Conservation (phyloP, 73 alveolate genomes). For the Uronychia setigera region DNA sequence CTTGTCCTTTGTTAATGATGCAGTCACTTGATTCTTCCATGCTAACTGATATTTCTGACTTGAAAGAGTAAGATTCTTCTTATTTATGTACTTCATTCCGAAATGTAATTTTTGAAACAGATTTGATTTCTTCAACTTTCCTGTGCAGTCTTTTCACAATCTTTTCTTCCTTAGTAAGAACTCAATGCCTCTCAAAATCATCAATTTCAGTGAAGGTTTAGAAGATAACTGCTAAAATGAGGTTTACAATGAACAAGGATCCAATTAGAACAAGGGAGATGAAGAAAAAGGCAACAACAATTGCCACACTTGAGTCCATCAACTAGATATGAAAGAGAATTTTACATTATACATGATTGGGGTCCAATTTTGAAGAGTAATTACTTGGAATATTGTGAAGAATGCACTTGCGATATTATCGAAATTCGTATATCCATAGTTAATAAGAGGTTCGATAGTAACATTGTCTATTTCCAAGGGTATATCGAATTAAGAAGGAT, state of each 20-base stretch:
- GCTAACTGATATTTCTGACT: no score
- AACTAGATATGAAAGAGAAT: neutral
- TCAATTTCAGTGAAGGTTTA: constrained; percentile 13
- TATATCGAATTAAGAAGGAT: constrained; percentile 20
- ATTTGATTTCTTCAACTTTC: neutral
- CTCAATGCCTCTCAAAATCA: neutral
- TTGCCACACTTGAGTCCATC: constrained; percentile 21
- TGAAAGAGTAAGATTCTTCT: no score
- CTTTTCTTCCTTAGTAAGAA: neutral
- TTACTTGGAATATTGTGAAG: constrained; percentile 60
- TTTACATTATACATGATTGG: constrained; percentile 19
- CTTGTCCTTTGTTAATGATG: neutral
- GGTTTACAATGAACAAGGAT: constrained; percentile 48
- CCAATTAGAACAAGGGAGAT: constrained; percentile 47
- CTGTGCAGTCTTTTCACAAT: neutral
- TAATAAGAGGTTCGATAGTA: constrained; percentile 13
- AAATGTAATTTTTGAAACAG: neutral
- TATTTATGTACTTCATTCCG: no score
- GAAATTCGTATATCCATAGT: constrained; percentile 62
- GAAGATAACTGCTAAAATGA: constrained; percentile 55
- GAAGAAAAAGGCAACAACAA: constrained; percentile 42
- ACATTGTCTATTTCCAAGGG: constrained; percentile 24
- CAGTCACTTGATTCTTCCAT: neutral
- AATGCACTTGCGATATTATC: constrained; percentile 61
- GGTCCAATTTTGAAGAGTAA: constrained; percentile 53